Evolutionary conservation across 768 basidiomycete species (phyloP).

Genomic region (Hypholoma sublateritium): DNA sequence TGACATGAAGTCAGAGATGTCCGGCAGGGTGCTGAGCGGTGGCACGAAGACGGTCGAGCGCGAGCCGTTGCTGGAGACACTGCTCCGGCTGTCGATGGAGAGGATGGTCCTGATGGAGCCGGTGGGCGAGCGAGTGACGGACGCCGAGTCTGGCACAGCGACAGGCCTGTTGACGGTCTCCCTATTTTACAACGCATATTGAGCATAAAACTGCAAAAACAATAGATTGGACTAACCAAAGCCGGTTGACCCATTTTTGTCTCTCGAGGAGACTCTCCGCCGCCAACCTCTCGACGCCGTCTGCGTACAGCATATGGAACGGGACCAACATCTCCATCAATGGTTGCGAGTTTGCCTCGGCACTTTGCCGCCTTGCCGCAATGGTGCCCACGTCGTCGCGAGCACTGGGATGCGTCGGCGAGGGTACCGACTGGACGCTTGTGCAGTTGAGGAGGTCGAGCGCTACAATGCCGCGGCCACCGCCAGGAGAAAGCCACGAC

Average conservation of each 20-base stretch:
- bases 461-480: constrained; percentile 82
- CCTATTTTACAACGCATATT: constrained; percentile 42
- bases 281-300: constrained; percentile 86
- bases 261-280: constrained; percentile 87
- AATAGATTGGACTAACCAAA: constrained; percentile 59
- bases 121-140: constrained; percentile 49
- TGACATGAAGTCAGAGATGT: constrained; percentile 61
- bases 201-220: constrained; percentile 10
- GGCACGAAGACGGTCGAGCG: constrained; percentile 79
- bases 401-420: constrained; percentile 77
- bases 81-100: constrained; percentile 48
- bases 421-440: constrained; percentile 81
- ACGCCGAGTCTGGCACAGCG: constrained; percentile 45
- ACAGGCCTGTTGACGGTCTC: constrained; percentile 70
- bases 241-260: constrained; percentile 87
- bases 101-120: constrained; percentile 69
- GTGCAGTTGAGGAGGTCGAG: constrained; percentile 86
- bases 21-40: constrained; percentile 67
- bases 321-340: constrained; percentile 80
- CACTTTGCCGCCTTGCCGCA: constrained; percentile 68
- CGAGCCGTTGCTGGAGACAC: constrained; percentile 52
- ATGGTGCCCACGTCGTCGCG: constrained; percentile 85
- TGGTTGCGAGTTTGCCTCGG: constrained; percentile 42
- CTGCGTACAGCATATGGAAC: constrained; percentile 87
- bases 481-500: constrained; percentile 84